Evolutionary conservation across 129 eudicot species (phyloP), one percentile per base, ranked within the genome.

Genomic region (Helichrysum umbraculigerum): DNA sequence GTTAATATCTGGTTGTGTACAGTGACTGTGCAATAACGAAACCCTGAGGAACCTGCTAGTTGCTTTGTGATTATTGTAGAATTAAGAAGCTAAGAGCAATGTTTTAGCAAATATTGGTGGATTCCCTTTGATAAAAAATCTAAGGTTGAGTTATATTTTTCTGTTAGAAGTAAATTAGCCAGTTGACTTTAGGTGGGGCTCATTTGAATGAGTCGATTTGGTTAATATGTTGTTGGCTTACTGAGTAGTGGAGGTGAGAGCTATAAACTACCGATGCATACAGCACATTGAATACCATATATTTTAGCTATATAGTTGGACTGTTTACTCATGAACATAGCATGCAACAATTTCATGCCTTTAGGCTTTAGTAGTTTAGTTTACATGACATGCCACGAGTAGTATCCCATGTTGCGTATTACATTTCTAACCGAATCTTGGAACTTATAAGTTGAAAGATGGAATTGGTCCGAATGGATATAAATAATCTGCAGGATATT

Each of bases 231-330:
- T 22, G 4, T 42, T 47, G 54, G 54, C 54, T 47, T 47, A 4
- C 34, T 76, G 81, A 30, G 6, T 32, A 44, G 44, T 62, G 17
- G 60, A 61, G 78, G 78, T 9, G 61, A 41, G 71, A 44, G 71
- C 51, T 28, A 39, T 50, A 17, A 30, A 42, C 47, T 14, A 50
- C 64, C 50, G 14, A 37, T 37, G 41, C 30, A 33, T 11, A 22
- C 64, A 30, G 54, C 39, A 44, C 70, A 60, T 44, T 61, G 34
- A 50, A 69, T 15, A 15, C 37, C 56, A 33, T 50, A 32, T 34
- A 32, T 50, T 35, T 17, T 41, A 59, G 63, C 42, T 61, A 32
- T 63, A 68, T 32, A 30, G 21, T 59, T 44, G 61, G 66, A 66
- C 56, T 63, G 32, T 50, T 62, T 62, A 51, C 7, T 63, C 51